Percentiles rank a stretch among this genome's conserved stretches.
Evolutionary conservation across 345 rosid species (phyloP).

Genomic region (Physaria fendleri): DNA sequence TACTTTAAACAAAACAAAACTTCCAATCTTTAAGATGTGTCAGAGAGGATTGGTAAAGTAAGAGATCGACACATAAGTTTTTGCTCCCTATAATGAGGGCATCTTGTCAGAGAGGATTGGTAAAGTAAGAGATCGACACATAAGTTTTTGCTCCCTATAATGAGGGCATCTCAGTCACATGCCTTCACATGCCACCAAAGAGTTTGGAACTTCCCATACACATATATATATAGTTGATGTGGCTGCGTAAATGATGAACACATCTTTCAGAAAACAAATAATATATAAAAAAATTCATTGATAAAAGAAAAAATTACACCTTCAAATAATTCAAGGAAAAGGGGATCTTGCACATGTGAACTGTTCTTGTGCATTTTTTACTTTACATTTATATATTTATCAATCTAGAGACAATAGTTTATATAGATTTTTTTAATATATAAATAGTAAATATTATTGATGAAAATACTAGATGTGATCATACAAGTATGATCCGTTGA

Average conservation of each 20-base stretch:
- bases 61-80: conserved; percentile 27
- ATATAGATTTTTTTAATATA: neutral
- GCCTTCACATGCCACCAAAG: conserved; percentile 32
- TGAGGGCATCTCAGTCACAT: conserved; percentile 36
- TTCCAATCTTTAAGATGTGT: neutral
- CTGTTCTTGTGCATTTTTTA: neutral
- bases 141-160: conserved; percentile 30
- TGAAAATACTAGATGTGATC: too few species aligned
- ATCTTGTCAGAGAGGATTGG: conserved; percentile 29
- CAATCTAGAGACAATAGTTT: neutral
- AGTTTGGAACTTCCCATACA: too few species aligned
- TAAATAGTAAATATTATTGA: too few species aligned
- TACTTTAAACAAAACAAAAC: neutral
- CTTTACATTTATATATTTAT: neutral
- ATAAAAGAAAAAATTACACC: conserved; percentile 15
- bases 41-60: conserved; percentile 26
- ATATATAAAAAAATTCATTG: conserved; percentile 9
- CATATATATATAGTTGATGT: conserved; percentile 2
- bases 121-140: conserved; percentile 30
- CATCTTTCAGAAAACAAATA: conserved; percentile 21
- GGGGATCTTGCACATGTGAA: conserved; percentile 29
- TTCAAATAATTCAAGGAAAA: conserved; percentile 6
- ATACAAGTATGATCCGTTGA: too few species aligned
- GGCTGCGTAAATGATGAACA: conserved; percentile 18
- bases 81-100: conserved; percentile 35